Conservation (phyloP, 1,284 basidiomycete species). For the Boletus holoroseus region DNA sequence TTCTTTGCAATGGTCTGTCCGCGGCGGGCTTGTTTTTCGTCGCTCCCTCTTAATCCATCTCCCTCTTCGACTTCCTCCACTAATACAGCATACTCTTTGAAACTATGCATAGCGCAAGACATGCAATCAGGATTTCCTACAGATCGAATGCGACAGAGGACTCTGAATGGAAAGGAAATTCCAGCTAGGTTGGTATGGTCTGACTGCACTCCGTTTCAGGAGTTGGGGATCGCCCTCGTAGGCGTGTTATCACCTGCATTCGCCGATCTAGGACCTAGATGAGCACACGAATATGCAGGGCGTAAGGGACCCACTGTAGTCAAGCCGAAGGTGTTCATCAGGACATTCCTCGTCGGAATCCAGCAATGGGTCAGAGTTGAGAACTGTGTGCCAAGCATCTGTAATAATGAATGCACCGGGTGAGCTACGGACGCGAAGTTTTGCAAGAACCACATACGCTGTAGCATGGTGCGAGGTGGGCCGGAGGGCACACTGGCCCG, state of each 20-base stretch:
- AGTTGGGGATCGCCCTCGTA: slow-evolving; percentile 47
- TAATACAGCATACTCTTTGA: slow-evolving; percentile 27
- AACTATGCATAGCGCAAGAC: slow-evolving; percentile 9
- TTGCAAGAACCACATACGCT: slow-evolving; percentile 43
- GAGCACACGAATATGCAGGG: slow-evolving; percentile 18
- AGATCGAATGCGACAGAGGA: slow-evolving; percentile 3
- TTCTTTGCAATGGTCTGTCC: slow-evolving; percentile 13
- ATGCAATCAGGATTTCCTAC: slow-evolving; percentile 1
- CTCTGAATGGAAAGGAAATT: not conserved
- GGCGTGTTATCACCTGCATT: slow-evolving; percentile 51
- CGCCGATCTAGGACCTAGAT: slow-evolving; percentile 42
- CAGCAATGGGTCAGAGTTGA: slow-evolving; percentile 55
- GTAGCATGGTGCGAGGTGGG: slow-evolving; percentile 38
- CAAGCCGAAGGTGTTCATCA: slow-evolving; percentile 56
- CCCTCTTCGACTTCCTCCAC: slow-evolving; percentile 17
- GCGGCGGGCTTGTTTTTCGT: slow-evolving; percentile 13
- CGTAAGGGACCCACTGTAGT: slow-evolving; percentile 50
- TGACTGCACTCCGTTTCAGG: slow-evolving; percentile 36
- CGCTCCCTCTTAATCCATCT: slow-evolving; percentile 9
- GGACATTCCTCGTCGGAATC: slow-evolving; percentile 69
- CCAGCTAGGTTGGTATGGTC: slow-evolving; percentile 11
- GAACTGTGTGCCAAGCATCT: slow-evolving; percentile 65
- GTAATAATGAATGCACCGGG: slow-evolving; percentile 45
- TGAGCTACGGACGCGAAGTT: slow-evolving; percentile 32
- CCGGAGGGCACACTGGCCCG: slow-evolving; percentile 25